Conservation (phyloP, 306 rosid species). For the Lagenaria siceraria region DNA sequence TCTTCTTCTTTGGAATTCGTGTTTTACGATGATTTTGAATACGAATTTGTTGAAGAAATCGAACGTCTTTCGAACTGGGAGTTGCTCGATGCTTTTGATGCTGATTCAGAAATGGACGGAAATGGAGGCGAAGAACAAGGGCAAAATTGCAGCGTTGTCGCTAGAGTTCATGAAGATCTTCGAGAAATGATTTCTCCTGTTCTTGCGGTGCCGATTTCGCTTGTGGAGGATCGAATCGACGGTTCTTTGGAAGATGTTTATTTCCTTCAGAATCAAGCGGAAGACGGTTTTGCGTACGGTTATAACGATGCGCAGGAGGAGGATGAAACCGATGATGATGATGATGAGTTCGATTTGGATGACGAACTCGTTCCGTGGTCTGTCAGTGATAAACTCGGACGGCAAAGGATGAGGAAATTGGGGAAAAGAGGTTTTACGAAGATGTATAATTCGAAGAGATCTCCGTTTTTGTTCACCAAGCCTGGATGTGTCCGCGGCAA, state of each 20-base stretch:
- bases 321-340: constrained; percentile 7
- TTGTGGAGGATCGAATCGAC: constrained; percentile 3
- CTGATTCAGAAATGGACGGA: constrained; percentile 10
- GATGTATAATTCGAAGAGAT: constrained; percentile 47
- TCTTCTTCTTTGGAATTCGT: constrained; percentile 3
- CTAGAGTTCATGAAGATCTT: constrained; percentile 16
- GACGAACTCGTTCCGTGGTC: constrained; percentile 90
- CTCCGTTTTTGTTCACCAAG: constrained; percentile 38
- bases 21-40: constrained; percentile 2
- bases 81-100: constrained; percentile 19
- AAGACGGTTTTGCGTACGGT: not conserved
- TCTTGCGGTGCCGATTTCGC: constrained; percentile 7
- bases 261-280: not conserved
- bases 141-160: not conserved
- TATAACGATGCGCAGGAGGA: not conserved
- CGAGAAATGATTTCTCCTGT: constrained; percentile 20
- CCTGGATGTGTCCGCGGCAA: constrained; percentile 89
- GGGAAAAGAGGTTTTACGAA: constrained; percentile 72
- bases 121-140: not conserved
- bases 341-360: constrained; percentile 35
- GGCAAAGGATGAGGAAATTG: constrained; percentile 84
- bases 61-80: constrained; percentile 44
- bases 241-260: not conserved
- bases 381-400: constrained; percentile 41
- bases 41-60: constrained; percentile 8